Evolutionary conservation across 768 basidiomycete genomes (phyloP), one percentile per base, ranked within the genome.

Genomic region (Melanogaster broomeanus): DNA sequence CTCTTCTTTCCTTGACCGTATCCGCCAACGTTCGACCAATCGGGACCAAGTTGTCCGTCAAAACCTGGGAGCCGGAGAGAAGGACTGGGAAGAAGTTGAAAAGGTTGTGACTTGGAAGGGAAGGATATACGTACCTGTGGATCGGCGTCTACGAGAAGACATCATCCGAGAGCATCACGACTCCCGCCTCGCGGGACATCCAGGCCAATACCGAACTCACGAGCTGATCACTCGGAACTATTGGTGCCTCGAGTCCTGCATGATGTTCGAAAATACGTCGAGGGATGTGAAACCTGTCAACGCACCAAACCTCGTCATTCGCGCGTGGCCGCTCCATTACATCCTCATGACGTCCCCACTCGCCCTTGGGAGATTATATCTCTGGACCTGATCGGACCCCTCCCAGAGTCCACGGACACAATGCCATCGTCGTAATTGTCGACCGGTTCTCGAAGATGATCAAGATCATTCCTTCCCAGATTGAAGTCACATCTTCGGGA

Each of bases 271-370:
- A 19, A 19, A 1, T 72, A 68, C 45, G 60, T 70, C 22, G 45
- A 48, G 3, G 62, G 63, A 1, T 72, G 68, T 41, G 57, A 59
- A 11, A 55, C 51, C 2, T 70, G 69, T 47, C 61, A 70, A 40
- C 18, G 48, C 0, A 65, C 56, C 16, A 70, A 70, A 46, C 57
- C 61, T 2, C 49, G 49, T 30, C 55, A 51, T 4, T 47, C 43
- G 6, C 47, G 42, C 1, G 28, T 46, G 0, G 44, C 49, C 0
- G 56, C 57, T 5, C 53, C 39, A 1, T 51, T 65, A 1, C 42
- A 58, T 25, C 65, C 64, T 2, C 53, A 55, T n/a, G 47, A 45
- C n/a, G n/a, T n/a, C n/a, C n/a, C n/a, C n/a, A n/a, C n/a, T n/a
- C n/a, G n/a, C n/a, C n/a, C n/a, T n/a, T n/a, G n/a, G n/a, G n/a